A percentile compares a stretch with the other conserved stretches of the same genome.
These are phyloP conservation scores for Tulasnella sp. DNA, from an alignment of 768 basidiomycete genomes.

Conservation along the genomic window DNA sequence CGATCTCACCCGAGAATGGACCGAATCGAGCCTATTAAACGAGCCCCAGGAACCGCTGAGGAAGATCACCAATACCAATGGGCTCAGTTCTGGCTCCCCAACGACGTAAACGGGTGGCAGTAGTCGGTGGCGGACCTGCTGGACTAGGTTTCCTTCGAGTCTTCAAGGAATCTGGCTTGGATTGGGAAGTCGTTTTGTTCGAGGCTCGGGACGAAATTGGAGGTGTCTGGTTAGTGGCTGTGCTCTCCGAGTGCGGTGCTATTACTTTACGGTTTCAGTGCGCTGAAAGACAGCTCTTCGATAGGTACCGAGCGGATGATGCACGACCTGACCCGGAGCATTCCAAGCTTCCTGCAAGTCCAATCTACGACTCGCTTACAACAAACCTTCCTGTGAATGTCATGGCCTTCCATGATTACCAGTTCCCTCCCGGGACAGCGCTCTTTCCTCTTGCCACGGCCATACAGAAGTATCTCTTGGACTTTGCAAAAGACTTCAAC, in stretches of 20 bases:
- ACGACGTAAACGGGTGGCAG: slow-evolving; percentile 2
- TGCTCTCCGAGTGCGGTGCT: neutral
- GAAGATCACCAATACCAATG: neutral
- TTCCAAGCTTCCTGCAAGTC: slow-evolving; percentile 51
- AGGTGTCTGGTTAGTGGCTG: slow-evolving; percentile 58
- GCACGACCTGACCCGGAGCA: slow-evolving; percentile 26
- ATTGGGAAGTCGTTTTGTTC: slow-evolving; percentile 58
- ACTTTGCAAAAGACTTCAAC: slow-evolving; percentile 55
- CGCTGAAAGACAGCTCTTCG: neutral
- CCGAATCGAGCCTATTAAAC: neutral
- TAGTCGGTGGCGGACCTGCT: slow-evolving; percentile 62
- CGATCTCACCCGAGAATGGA: neutral
- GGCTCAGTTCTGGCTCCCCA: neutral
- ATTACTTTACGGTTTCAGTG: neutral
- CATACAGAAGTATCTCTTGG: slow-evolving; percentile 59
- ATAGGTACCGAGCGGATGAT: neutral
- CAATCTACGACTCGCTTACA: slow-evolving; percentile 73
- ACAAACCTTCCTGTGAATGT: slow-evolving; percentile 72
- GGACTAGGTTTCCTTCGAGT: slow-evolving; percentile 65
- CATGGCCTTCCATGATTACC: slow-evolving; percentile 58
- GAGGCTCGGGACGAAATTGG: slow-evolving; percentile 62
- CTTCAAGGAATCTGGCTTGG: slow-evolving; percentile 40
- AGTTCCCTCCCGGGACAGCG: slow-evolving; percentile 64
- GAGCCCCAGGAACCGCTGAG: neutral
- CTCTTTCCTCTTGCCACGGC: slow-evolving; percentile 55